Evolutionary conservation across 2,329 filamentous ascomycete species (phyloP).

Genomic region (Alternaria panax): DNA sequence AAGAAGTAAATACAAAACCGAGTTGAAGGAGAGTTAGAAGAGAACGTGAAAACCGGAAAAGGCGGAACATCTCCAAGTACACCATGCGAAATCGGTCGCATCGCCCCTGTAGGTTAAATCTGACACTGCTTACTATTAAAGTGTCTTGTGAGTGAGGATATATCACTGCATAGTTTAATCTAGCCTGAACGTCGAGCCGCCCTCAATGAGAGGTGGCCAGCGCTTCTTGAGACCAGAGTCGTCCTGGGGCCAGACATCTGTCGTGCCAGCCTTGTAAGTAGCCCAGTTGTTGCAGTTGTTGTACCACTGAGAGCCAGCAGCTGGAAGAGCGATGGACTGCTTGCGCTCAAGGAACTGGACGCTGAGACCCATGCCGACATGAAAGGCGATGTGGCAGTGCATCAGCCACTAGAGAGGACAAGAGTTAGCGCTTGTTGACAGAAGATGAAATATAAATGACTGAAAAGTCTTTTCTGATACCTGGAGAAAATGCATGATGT

Average conservation of each 20-base stretch:
- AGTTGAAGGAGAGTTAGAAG: constrained; percentile 18
- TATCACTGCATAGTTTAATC: neutral
- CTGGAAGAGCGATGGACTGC: constrained; percentile 29
- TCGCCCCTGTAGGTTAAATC: neutral
- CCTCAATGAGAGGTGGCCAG: constrained; percentile 29
- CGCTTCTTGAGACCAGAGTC: constrained; percentile 52
- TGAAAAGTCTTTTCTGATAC: neutral
- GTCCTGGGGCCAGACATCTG: constrained; percentile 45
- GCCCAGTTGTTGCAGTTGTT: constrained; percentile 39
- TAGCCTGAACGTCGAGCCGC: neutral
- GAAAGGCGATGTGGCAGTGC: constrained; percentile 41
- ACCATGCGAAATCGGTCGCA: neutral
- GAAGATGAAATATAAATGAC: neutral
- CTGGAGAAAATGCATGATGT: accelerated
- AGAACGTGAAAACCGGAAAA: neutral
- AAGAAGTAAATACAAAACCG: neutral
- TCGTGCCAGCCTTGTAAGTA: constrained; percentile 21
- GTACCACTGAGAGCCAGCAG: constrained; percentile 32
- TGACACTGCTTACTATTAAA: neutral
- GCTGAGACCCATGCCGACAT: constrained; percentile 38
- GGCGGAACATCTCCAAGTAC: neutral
- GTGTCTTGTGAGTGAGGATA: neutral
- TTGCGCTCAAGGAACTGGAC: constrained; percentile 38
- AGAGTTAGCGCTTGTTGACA: neutral
- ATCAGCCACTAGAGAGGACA: constrained; percentile 33